Evolutionary conservation across 2,329 filamentous ascomycete species (phyloP).

Genomic region (Rhexocercosporidium sp.): DNA sequence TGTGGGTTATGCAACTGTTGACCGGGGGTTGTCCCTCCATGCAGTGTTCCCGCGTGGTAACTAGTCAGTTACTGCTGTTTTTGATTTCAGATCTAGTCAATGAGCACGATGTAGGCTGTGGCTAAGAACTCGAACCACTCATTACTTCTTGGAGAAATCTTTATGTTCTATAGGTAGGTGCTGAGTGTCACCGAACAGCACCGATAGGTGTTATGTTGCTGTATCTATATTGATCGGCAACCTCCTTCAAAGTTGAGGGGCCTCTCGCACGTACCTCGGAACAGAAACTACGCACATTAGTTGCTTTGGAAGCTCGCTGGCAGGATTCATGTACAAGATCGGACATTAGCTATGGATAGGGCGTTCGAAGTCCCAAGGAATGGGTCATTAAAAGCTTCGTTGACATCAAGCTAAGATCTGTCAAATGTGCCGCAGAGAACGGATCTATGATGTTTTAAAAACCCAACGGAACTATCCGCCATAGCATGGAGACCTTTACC

Average conservation of each 20-base stretch:
- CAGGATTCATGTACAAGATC: no score
- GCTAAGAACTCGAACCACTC: background rate
- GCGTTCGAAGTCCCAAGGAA: no score
- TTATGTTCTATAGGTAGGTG: no score
- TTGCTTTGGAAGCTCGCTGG: background rate
- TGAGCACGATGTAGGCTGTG: background rate
- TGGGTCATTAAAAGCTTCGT: no score
- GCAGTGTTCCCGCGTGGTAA: background rate
- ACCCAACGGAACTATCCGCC: background rate
- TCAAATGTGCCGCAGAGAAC: no score
- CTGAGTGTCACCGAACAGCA: background rate
- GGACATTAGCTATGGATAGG: no score
- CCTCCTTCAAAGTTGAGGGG: background rate
- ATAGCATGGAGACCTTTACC: background rate
- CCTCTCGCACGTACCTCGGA: background rate
- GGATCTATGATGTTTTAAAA: no score
- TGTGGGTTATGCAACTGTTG: background rate
- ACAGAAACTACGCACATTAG: no score
- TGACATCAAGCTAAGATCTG: no score
- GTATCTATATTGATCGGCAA: background rate
- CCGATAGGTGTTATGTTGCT: background rate
- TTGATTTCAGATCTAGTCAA: background rate
- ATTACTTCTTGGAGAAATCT: background rate
- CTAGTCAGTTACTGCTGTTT: background rate
- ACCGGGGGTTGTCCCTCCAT: background rate